Evolutionary conservation across 2,329 filamentous ascomycete genomes (phyloP).

Genomic region (Penicillium sp.): DNA sequence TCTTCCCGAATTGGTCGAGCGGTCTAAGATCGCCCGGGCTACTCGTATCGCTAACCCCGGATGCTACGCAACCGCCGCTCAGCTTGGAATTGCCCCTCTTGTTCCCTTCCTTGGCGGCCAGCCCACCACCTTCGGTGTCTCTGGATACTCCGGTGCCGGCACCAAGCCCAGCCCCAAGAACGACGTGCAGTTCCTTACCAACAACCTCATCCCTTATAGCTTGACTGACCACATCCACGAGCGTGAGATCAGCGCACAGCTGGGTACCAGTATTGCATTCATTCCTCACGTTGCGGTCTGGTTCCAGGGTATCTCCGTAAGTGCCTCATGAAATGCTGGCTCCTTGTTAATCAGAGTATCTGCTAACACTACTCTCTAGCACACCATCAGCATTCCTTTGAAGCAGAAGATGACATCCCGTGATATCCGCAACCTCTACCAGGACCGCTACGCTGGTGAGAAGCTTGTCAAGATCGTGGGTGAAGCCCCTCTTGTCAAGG

Average conservation of each 20-base stretch:
- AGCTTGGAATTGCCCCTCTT: constrained; percentile 82
- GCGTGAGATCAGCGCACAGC: constrained; percentile 77
- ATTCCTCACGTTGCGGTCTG: constrained; percentile 93
- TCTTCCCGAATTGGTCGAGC: constrained; percentile 78
- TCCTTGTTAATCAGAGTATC: background rate
- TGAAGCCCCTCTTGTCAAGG: constrained; percentile 80
- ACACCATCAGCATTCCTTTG: constrained; percentile 86
- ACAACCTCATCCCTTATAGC: constrained; percentile 90
- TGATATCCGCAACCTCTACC: constrained; percentile 90
- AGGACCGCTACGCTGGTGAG: constrained; percentile 93
- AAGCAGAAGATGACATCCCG: constrained; percentile 83
- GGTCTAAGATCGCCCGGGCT: constrained; percentile 72
- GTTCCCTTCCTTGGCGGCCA: constrained; percentile 73
- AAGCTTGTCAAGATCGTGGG: constrained; percentile 90
- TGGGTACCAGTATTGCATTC: constrained; percentile 74
- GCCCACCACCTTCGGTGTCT: constrained; percentile 85
- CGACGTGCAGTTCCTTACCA: constrained; percentile 74
- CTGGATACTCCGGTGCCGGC: constrained; percentile 90
- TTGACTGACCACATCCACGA: constrained; percentile 95
- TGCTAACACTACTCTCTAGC: constrained; percentile 45
- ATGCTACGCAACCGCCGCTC: constrained; percentile 91
- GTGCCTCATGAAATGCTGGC: constrained; percentile 5
- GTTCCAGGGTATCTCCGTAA: constrained; percentile 87
- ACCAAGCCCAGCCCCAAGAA: constrained; percentile 95
- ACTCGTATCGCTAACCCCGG: constrained; percentile 88